phyloP scores from a whole-genome alignment of 2,329 filamentous ascomycete genomes.

The Cordyceps cateniannulata region DNA sequence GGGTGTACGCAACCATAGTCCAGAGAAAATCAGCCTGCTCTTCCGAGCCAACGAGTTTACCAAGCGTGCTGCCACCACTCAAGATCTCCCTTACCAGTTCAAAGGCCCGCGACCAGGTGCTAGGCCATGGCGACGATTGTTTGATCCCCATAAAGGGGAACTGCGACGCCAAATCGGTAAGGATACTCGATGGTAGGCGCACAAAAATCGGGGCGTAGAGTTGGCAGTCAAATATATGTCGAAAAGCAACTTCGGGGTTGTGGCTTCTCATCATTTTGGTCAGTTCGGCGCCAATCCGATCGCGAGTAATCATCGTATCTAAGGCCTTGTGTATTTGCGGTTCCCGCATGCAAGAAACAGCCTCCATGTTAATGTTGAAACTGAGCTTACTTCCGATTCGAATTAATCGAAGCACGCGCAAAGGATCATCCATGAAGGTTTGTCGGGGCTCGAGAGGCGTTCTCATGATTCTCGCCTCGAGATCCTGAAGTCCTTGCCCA shows the following conservation, averaged over 20 bases:
- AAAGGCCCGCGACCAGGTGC: constrained; percentile 11
- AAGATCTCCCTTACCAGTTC: constrained; percentile 7
- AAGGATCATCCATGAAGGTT: constrained; percentile 17
- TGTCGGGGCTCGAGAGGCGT: constrained; percentile 15
- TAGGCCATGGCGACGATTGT: constrained; percentile 7
- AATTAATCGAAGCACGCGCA: constrained; percentile 15
- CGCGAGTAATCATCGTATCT: constrained; percentile 15
- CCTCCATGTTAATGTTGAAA: constrained; percentile 11
- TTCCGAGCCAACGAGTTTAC: constrained; percentile 12
- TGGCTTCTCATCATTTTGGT: constrained; percentile 15
- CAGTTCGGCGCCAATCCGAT: constrained; percentile 15
- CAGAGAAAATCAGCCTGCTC: constrained; percentile 11
- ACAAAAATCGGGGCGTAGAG: constrained; percentile 15
- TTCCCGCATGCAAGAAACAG: constrained; percentile 7
- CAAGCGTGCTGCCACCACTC: background rate
- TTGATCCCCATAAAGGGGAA: background rate
- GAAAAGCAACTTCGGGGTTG: constrained; percentile 10
- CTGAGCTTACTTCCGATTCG: constrained; percentile 13
- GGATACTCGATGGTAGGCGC: constrained; percentile 10
- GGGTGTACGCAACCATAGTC: constrained; percentile 16
- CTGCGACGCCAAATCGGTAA: background rate
- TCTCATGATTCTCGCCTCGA: constrained; percentile 14
- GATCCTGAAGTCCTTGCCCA: constrained; percentile 11
- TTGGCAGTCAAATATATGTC: constrained; percentile 7
- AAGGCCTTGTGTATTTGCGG: constrained; percentile 10